Evolutionary conservation across 2,329 filamentous ascomycete genomes (phyloP).

Genomic region (Tolypocladium paradoxum): DNA sequence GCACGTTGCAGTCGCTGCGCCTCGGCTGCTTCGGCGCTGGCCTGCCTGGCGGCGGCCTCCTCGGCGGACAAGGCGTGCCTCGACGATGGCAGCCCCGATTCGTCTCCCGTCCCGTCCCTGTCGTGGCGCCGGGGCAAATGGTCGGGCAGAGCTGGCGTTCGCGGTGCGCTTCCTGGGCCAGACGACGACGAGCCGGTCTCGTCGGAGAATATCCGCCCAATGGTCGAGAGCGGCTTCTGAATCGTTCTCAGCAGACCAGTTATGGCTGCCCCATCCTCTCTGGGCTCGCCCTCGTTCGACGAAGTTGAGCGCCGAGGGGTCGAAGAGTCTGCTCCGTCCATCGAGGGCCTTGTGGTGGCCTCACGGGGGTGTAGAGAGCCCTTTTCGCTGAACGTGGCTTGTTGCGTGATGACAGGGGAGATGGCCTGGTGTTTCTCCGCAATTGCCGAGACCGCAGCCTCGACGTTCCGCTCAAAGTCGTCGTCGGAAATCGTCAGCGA

Average conservation of each 20-base stretch:
- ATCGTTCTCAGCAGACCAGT: conserved; percentile 80
- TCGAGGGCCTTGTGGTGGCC: conserved; percentile 28
- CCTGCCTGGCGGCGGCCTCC: conserved; percentile 81
- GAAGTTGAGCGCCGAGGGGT: conserved; percentile 42
- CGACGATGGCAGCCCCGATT: conserved; percentile 20
- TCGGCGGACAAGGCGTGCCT: conserved; percentile 55
- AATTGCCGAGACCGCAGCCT: conserved; percentile 89
- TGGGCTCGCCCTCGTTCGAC: conserved; percentile 41
- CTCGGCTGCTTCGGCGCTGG: conserved; percentile 80
- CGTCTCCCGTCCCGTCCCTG: background rate
- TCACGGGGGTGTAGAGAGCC: conserved; percentile 11
- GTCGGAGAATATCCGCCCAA: conserved; percentile 88
- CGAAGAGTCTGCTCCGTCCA: conserved; percentile 24
- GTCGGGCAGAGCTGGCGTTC: conserved; percentile 26
- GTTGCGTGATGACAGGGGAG: conserved; percentile 32
- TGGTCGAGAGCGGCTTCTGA: conserved; percentile 79
- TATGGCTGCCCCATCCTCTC: conserved; percentile 71
- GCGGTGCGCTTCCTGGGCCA: conserved; percentile 20
- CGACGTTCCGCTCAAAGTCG: conserved; percentile 94
- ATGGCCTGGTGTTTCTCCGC: conserved; percentile 69
- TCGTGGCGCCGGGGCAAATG: conserved; percentile 18
- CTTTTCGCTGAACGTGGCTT: conserved; percentile 35
- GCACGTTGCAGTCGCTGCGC: conserved; percentile 70
- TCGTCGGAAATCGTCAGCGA: conserved; percentile 87
- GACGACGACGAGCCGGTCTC: conserved; percentile 33